These are phyloP conservation scores for Chaetothyriales sp. DNA, from an alignment of 2,329 filamentous ascomycete genomes.

Conservation along the genomic window DNA sequence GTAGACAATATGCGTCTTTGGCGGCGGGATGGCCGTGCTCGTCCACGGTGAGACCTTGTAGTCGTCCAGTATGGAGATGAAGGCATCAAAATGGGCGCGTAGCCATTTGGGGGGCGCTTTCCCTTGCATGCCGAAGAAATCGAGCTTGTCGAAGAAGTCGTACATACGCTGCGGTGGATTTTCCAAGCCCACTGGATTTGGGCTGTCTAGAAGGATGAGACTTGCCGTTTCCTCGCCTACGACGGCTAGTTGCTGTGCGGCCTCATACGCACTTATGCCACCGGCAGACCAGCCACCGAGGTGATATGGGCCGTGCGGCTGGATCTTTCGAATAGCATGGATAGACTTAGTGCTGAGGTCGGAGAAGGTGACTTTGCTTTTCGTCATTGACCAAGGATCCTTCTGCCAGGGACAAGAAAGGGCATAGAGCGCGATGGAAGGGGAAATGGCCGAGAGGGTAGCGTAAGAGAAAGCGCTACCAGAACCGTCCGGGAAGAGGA, in stretches of 20 bases:
- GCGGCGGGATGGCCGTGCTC: conserved; percentile 23
- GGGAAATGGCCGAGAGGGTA: conserved; percentile 18
- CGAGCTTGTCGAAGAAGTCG: conserved; percentile 35
- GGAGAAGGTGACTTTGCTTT: conserved; percentile 23
- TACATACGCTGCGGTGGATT: conserved; percentile 45
- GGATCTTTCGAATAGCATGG: conserved; percentile 33
- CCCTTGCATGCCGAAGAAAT: conserved; percentile 34
- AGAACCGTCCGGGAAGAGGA: conserved; percentile 31
- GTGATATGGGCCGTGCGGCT: conserved; percentile 45
- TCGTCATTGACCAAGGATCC: conserved; percentile 7
- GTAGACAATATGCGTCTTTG: conserved; percentile 34
- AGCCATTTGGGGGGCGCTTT: conserved; percentile 35
- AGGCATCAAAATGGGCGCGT: conserved; percentile 39
- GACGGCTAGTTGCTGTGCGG: conserved; percentile 46
- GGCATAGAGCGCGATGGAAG: conserved; percentile 27
- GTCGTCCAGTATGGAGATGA: conserved; percentile 34
- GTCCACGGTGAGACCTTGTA: conserved; percentile 25
- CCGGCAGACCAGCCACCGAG: conserved; percentile 66
- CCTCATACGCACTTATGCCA: conserved; percentile 58
- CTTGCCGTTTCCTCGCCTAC: conserved; percentile 44
- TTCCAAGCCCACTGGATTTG: conserved; percentile 53
- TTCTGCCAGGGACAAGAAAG: conserved; percentile 28
- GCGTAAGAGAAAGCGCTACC: conserved; percentile 31
- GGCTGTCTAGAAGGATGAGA: conserved; percentile 51
- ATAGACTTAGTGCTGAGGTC: conserved; percentile 28